A percentile compares a stretch with the other conserved stretches of the same genome.
phyloP scores from a whole-genome alignment of 805 yeast species.

The Alloascoidea hylecoeti region DNA sequence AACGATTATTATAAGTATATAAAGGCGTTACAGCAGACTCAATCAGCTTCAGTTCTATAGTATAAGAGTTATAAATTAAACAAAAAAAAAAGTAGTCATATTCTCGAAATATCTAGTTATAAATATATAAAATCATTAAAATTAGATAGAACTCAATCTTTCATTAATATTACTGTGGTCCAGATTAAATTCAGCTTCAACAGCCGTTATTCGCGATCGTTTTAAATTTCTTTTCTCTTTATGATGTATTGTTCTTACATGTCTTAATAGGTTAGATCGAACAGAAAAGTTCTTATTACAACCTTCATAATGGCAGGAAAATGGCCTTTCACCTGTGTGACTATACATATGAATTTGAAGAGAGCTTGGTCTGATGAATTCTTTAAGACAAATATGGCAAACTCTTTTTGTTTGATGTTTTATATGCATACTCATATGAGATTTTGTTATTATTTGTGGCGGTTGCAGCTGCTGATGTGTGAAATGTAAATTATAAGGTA shows the following conservation, averaged over 20 bases:
- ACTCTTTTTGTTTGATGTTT: slow-evolving; percentile 14
- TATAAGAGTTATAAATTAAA: no score
- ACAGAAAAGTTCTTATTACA: slow-evolving; percentile 69
- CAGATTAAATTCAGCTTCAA: no score
- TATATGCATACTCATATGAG: no score
- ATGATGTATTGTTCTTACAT: slow-evolving; percentile 45
- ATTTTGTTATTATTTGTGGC: background rate
- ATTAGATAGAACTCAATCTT: no score
- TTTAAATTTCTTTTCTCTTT: slow-evolving; percentile 1
- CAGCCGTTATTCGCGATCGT: no score
- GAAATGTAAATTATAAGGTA: background rate
- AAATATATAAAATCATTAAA: no score
- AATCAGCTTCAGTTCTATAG: no score
- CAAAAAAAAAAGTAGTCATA: no score
- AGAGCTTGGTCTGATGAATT: slow-evolving; percentile 75
- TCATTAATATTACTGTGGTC: no score
- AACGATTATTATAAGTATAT: no score
- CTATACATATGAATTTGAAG: slow-evolving; percentile 70
- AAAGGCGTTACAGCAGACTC: no score
- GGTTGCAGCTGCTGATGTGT: background rate
- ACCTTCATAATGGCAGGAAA: slow-evolving; percentile 45
- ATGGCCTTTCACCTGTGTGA: slow-evolving; percentile 74
- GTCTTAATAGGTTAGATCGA: slow-evolving; percentile 76
- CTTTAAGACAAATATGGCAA: slow-evolving; percentile 48
- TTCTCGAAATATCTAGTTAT: no score